Evolutionary conservation across 352 stramenopile species (phyloP).

Genomic region (Discostella stelligera): DNA sequence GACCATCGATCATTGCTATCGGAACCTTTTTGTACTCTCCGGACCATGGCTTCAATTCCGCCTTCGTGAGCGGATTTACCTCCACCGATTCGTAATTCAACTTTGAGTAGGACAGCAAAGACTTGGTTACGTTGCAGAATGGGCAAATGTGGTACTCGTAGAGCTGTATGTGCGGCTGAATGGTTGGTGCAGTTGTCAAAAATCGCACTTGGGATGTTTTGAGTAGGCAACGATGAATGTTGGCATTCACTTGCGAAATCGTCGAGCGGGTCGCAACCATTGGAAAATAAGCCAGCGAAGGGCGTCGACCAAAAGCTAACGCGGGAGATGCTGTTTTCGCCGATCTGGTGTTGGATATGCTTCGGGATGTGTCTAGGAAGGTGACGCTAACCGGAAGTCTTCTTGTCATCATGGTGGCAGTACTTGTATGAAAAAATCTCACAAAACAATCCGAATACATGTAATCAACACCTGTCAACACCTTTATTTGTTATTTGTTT

Average conservation of each 20-base stretch:
- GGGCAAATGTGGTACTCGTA: slow-evolving; percentile 82
- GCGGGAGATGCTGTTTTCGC: no score
- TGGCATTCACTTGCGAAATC: not conserved
- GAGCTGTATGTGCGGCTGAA: slow-evolving; percentile 44
- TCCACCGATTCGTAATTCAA: slow-evolving; percentile 59
- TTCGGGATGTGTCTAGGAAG: no score
- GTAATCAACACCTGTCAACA: no score
- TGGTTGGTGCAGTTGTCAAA: slow-evolving; percentile 17
- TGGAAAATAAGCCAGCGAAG: no score
- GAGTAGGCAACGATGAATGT: slow-evolving; percentile 5
- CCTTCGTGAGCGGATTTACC: slow-evolving; percentile 81
- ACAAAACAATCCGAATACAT: no score
- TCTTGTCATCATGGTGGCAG: no score
- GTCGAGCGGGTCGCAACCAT: not conserved
- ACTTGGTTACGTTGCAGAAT: slow-evolving; percentile 79
- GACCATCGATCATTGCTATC: slow-evolving; percentile 52
- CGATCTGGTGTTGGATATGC: no score
- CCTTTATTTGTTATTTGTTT: no score
- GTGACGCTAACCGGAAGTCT: no score
- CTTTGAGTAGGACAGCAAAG: slow-evolving; percentile 59
- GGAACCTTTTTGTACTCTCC: slow-evolving; percentile 77
- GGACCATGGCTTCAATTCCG: slow-evolving; percentile 66
- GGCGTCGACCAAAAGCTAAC: no score
- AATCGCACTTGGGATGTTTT: slow-evolving; percentile 5
- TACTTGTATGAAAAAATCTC: no score